phyloP scores from a whole-genome alignment of 2,329 filamentous ascomycete genomes.

The Aspergillus pseudoglaucus region DNA sequence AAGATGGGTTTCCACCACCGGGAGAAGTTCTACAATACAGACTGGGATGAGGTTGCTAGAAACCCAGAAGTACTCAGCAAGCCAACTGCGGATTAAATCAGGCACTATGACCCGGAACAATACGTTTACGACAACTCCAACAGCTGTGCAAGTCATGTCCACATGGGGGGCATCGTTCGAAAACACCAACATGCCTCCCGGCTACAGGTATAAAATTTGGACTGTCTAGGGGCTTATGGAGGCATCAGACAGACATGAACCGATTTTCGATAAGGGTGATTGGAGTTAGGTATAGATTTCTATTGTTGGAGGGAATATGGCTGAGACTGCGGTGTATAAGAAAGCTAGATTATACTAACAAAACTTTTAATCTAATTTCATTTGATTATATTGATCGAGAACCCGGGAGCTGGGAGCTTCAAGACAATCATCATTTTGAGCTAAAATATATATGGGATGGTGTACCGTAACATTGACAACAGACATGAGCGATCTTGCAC shows the following conservation, averaged over 20 bases:
- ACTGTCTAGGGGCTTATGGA: conserved; percentile 38
- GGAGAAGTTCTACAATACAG: conserved; percentile 14
- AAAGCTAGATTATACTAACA: too few species aligned
- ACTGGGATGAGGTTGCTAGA: conserved; percentile 7
- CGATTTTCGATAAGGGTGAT: conserved; percentile 9
- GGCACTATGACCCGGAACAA: conserved; percentile 7
- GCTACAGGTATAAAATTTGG: conserved; percentile 37
- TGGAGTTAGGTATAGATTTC: conserved; percentile 2
- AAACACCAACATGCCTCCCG: conserved; percentile 41
- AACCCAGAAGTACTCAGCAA: conserved; percentile 2
- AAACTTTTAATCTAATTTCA: too few species aligned
- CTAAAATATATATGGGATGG: too few species aligned
- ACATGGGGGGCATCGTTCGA: conserved; percentile 34
- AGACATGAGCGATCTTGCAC: too few species aligned
- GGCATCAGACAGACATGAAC: conserved; percentile 29
- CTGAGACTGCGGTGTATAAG: too few species aligned
- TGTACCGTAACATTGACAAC: too few species aligned
- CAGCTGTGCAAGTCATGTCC: conserved; percentile 2
- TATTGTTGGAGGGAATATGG: too few species aligned
- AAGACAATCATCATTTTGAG: too few species aligned
- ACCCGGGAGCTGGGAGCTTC: too few species aligned
- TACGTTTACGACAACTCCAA: conserved; percentile 11
- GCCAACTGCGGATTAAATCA: conserved; percentile 5
- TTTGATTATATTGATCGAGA: too few species aligned
- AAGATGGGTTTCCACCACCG: conserved; percentile 42